A percentile compares a stretch with the other conserved stretches of the same genome.
These are phyloP conservation scores for Pinus tabuliformis DNA, from an alignment of 75 land plant species.

Conservation along the genomic window DNA sequence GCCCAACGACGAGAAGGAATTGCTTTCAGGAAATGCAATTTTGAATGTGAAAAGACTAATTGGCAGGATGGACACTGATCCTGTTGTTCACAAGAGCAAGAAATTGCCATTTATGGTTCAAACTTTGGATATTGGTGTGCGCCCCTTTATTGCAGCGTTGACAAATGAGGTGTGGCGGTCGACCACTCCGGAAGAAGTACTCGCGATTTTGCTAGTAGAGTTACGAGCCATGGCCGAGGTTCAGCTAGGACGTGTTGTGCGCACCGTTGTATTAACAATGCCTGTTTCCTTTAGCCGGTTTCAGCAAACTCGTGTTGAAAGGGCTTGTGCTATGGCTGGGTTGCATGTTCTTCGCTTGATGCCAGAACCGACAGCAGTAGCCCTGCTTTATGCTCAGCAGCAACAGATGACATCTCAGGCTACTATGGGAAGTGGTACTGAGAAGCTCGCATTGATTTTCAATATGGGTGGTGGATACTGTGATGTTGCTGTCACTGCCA, in stretches of 20 bases:
- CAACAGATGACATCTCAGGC: conserved; percentile 37
- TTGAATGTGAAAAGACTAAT: conserved; percentile 64
- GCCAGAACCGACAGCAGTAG: conserved; percentile 80
- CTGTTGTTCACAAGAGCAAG: conserved; percentile 55
- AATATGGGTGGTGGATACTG: conserved; percentile 79
- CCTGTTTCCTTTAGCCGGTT: conserved; percentile 77
- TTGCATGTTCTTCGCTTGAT: conserved; percentile 58
- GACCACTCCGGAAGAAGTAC: conserved; percentile 67
- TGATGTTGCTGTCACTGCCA: conserved; percentile 65
- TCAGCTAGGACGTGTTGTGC: conserved; percentile 33
- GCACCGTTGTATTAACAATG: conserved; percentile 62
- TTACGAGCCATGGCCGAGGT: conserved; percentile 63
- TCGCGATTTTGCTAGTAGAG: conserved; percentile 59
- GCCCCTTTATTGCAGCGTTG: conserved; percentile 73
- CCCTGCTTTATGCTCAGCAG: conserved; percentile 72
- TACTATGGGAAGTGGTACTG: conserved; percentile 48
- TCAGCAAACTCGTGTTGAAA: conserved; percentile 59
- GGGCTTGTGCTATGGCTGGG: conserved; percentile 84
- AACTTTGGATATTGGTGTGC: conserved; percentile 62
- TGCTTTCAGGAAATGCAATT: conserved; percentile 53
- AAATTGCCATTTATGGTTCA: conserved; percentile 67
- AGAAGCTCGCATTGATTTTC: conserved; percentile 62
- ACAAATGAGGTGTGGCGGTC: conserved; percentile 64
- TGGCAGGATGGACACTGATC: conserved; percentile 71
- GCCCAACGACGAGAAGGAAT: conserved; percentile 28